These are phyloP conservation scores for Colletotrichum scovillei DNA, from an alignment of 2,329 filamentous ascomycete genomes.

Conservation along the genomic window DNA sequence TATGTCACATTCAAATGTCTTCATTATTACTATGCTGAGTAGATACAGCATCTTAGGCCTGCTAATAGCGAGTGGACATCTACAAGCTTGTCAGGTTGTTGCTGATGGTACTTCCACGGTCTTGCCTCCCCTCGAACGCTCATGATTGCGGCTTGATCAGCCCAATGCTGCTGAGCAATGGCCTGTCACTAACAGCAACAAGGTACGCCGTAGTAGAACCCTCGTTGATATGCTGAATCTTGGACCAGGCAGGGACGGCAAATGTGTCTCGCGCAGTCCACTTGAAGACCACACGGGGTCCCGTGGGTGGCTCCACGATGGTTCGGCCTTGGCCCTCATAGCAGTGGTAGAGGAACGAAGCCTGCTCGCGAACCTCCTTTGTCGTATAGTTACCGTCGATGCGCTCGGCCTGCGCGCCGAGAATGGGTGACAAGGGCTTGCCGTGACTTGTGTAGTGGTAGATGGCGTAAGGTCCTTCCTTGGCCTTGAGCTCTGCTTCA, in stretches of 20 bases:
- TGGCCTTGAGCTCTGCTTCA: slow-evolving; percentile 50
- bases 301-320: slow-evolving; percentile 47
- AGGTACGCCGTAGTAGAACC: slow-evolving; percentile 44
- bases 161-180: slow-evolving; percentile 46
- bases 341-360: slow-evolving; percentile 65
- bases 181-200: slow-evolving; percentile 48
- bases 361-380: slow-evolving; percentile 55
- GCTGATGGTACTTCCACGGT: rapidly evolving
- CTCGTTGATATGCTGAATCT: slow-evolving; percentile 56
- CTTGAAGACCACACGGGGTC: slow-evolving; percentile 46
- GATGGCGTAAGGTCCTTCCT: slow-evolving; percentile 42
- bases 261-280: slow-evolving; percentile 65
- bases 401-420: slow-evolving; percentile 61
- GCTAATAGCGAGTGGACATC: not conserved
- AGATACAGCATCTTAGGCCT: not conserved
- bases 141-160: slow-evolving; percentile 35
- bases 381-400: slow-evolving; percentile 47
- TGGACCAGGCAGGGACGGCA: slow-evolving; percentile 63
- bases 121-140: not conserved
- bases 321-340: slow-evolving; percentile 58
- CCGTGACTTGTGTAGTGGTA: slow-evolving; percentile 51
- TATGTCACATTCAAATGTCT: not conserved
- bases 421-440: slow-evolving; percentile 52
- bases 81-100: not conserved
- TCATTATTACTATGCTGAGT: not conserved